Percentiles rank a stretch among this genome's conserved stretches.
Evolutionary conservation across 441 rosid species (phyloP).

Genomic region (Aquilaria agallochum): DNA sequence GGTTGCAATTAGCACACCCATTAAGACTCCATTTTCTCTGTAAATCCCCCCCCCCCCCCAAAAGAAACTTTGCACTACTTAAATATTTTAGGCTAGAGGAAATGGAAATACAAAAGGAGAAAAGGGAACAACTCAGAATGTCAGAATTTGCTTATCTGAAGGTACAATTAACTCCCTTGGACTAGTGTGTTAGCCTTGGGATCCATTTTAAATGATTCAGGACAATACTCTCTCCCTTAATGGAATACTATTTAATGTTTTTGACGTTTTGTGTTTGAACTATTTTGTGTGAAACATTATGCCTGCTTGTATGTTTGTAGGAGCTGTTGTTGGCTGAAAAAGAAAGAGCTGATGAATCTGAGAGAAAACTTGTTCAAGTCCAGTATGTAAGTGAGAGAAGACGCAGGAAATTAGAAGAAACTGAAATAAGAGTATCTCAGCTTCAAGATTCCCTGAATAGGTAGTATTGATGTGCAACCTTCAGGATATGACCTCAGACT

Average conservation of each 20-base stretch:
- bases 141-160: too few relatives aligned
- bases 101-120: too few relatives aligned
- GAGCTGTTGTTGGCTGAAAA: conserved; percentile 57
- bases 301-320: conserved; percentile 29
- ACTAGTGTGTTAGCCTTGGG: too few relatives aligned
- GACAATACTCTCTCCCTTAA: too few relatives aligned
- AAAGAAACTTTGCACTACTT: too few relatives aligned
- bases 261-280: neutral
- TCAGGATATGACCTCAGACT: conserved; percentile 8
- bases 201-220: too few relatives aligned
- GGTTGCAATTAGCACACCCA: too few relatives aligned
- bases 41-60: too few relatives aligned
- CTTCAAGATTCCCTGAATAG: conserved; percentile 85
- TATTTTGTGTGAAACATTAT: conserved; percentile 1
- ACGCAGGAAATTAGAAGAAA: conserved; percentile 68
- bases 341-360: conserved; percentile 72
- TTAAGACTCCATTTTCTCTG: too few relatives aligned
- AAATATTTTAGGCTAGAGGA: too few relatives aligned
- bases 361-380: conserved; percentile 60
- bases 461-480: conserved; percentile 41
- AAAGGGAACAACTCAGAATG: too few relatives aligned
- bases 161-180: too few relatives aligned
- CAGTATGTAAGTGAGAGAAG: conserved; percentile 65
- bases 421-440: conserved; percentile 69
- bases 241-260: neutral